Percentiles rank a stretch among this genome's conserved stretches.
phyloP scores from a whole-genome alignment of 2,329 filamentous ascomycete species.

The Cladosporium oxysporum region DNA sequence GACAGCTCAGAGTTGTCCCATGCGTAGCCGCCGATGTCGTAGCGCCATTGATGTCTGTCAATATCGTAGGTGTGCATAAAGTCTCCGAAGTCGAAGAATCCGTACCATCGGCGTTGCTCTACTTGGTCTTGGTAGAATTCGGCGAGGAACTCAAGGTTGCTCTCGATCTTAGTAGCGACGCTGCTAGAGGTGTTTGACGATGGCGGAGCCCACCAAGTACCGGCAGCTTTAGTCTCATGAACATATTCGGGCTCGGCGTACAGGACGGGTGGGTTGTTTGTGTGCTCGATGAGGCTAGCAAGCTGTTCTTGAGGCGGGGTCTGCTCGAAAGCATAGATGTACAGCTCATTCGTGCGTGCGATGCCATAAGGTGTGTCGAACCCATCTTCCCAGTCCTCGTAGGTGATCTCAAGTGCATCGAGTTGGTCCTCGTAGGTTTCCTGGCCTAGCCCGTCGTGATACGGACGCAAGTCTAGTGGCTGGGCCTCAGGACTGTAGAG shows the following conservation, averaged over 20 bases:
- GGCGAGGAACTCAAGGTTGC: constrained; percentile 58
- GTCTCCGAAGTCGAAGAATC: constrained; percentile 64
- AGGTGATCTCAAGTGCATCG: constrained; percentile 63
- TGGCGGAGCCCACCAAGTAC: constrained; percentile 56
- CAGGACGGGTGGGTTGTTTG: constrained; percentile 57
- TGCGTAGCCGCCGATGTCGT: constrained; percentile 64
- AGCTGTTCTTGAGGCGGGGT: constrained; percentile 55
- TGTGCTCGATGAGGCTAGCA: constrained; percentile 45
- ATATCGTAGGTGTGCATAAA: constrained; percentile 64
- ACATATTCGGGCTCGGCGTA: constrained; percentile 53
- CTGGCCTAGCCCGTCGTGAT: constrained; percentile 59
- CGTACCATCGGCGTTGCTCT: constrained; percentile 62
- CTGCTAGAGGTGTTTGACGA: constrained; percentile 30
- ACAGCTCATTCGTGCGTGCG: constrained; percentile 58
- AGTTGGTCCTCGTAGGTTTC: constrained; percentile 60
- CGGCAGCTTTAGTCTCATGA: constrained; percentile 54
- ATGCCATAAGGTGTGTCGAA: constrained; percentile 61
- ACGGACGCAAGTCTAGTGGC: constrained; percentile 59
- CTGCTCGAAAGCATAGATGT: constrained; percentile 52
- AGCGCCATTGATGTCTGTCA: constrained; percentile 62
- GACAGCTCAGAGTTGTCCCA: constrained; percentile 68
- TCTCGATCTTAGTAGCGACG: constrained; percentile 48
- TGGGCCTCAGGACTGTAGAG: constrained; percentile 59
- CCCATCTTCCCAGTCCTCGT: constrained; percentile 61
- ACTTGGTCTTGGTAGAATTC: constrained; percentile 59